These are phyloP conservation scores for Botrytis porri DNA, from an alignment of 2,329 filamentous ascomycete species.

Conservation along the genomic window DNA sequence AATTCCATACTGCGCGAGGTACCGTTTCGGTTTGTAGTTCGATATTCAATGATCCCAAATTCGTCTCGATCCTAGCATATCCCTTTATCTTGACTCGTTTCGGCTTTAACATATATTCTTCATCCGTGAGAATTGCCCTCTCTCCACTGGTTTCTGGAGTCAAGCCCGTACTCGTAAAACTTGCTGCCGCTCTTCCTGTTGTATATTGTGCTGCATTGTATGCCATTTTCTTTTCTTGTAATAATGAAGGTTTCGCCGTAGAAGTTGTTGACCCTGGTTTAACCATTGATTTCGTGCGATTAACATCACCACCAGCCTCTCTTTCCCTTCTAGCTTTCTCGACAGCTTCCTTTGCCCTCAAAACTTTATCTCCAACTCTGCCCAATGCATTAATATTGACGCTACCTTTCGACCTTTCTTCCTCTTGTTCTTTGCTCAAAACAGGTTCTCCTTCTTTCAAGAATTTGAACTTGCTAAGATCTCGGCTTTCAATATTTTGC, in stretches of 20 bases:
- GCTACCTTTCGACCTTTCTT: slow-evolving; percentile 60
- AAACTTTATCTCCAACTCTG: slow-evolving; percentile 73
- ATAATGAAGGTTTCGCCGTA: slow-evolving; percentile 43
- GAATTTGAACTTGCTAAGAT: slow-evolving; percentile 86
- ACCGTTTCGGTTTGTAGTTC: slow-evolving; percentile 90
- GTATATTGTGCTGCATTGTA: slow-evolving; percentile 90
- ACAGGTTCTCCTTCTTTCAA: slow-evolving; percentile 75
- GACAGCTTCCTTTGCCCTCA: slow-evolving; percentile 91
- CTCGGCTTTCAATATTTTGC: slow-evolving; percentile 77
- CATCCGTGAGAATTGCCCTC: slow-evolving; percentile 80
- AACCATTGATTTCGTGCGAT: slow-evolving; percentile 45
- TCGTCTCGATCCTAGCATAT: slow-evolving; percentile 87
- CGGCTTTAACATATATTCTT: slow-evolving; percentile 95
- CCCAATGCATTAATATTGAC: slow-evolving; percentile 82
- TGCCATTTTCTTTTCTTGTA: slow-evolving; percentile 58
- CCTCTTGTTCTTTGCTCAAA: slow-evolving; percentile 66
- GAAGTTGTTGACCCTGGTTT: slow-evolving; percentile 40
- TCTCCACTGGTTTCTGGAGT: slow-evolving; percentile 89
- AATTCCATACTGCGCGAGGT: slow-evolving; percentile 95
- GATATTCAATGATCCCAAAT: slow-evolving; percentile 77
- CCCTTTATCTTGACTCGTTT: slow-evolving; percentile 85
- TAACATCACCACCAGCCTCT: slow-evolving; percentile 56
- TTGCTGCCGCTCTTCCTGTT: slow-evolving; percentile 85
- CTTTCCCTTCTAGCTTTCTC: slow-evolving; percentile 80
- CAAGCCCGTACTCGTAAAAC: slow-evolving; percentile 90